Base-by-base conservation (phyloP, 768 basidiomycete species). In the Leccinum truebloodii region DNA sequence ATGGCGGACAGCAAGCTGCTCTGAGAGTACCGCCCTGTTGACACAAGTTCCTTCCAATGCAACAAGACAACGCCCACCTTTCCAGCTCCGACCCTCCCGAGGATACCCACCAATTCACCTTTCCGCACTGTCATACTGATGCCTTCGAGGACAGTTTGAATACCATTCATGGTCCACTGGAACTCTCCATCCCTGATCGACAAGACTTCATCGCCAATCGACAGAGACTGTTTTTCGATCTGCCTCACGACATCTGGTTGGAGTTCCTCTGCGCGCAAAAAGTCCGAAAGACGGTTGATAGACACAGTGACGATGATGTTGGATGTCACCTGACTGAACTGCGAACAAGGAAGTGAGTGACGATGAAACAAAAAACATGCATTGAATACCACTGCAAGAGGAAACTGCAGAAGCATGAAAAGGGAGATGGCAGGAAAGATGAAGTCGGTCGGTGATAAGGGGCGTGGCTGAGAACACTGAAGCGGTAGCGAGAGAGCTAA, bases 361-460 rank as follows among this genome's bases (percentile, higher is more conserved):
- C 49, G 6, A 0, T 63, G 18, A 39, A 55, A 48, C 1, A 12
- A 44, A 55, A 16, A 14, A 1, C 0, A 2, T 0, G 3, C 16
- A 46, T 39, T 6, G 70, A 79, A 41, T 70, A 89, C 89, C 90
- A 93, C 90, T 2, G 84, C 89, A 24, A 95, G 78, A 1, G 94
- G 94, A 76, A 95, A 95, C 59, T 89, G 86, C 30, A 96, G 77
- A 0, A 96, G 79, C 85, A 92, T 88, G 77, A 94, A 95, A 32
- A 95, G 76, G 0, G 92, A 89, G 62, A 98, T 94, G 0, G 92
- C 87, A 18, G 96, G 96, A 82, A 98, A 98, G 63, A 98, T 95
- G 54, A 94, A 78, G 63, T 97, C 94, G 0, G 90, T 85, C 0
- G 96, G 24, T 24, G 24, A 24, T 98, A 2, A 98, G 74, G 4